A percentile compares a stretch with the other conserved stretches of the same genome.
Conservation (phyloP, 129 eudicot genomes). For the Flaveria trinervia region DNA sequence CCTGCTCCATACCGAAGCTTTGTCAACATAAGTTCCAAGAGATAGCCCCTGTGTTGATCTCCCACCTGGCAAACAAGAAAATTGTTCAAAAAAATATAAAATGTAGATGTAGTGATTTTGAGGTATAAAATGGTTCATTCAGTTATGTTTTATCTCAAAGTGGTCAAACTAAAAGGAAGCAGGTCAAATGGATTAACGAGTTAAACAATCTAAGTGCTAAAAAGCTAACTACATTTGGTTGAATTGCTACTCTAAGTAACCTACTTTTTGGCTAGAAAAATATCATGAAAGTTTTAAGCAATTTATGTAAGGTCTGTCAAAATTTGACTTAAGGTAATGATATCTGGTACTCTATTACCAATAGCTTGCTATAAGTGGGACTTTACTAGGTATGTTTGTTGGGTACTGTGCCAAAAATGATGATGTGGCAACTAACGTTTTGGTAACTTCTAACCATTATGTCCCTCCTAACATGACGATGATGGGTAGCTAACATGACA, state of each 20-base stretch:
- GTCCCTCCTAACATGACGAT: not conserved
- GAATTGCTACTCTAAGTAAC: not conserved
- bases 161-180: not conserved
- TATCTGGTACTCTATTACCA: not conserved
- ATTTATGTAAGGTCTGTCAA: not conserved
- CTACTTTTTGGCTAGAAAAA: not conserved
- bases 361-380: no score
- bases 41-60: conserved; percentile 94
- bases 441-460: not conserved
- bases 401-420: not conserved
- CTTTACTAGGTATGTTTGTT: no score
- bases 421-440: not conserved
- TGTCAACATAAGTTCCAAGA: conserved; percentile 90
- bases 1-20: conserved; percentile 97
- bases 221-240: not conserved
- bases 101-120: not conserved
- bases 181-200: not conserved
- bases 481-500: not conserved
- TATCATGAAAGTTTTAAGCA: not conserved
- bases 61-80: conserved; percentile 67
- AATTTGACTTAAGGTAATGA: not conserved
- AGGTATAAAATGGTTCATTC: not conserved
- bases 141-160: not conserved
- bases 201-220: not conserved
- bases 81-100: conserved; percentile 3